Evolutionary conservation across 2,329 filamentous ascomycete genomes (phyloP).

Genomic region (Delphinella strobiligena): DNA sequence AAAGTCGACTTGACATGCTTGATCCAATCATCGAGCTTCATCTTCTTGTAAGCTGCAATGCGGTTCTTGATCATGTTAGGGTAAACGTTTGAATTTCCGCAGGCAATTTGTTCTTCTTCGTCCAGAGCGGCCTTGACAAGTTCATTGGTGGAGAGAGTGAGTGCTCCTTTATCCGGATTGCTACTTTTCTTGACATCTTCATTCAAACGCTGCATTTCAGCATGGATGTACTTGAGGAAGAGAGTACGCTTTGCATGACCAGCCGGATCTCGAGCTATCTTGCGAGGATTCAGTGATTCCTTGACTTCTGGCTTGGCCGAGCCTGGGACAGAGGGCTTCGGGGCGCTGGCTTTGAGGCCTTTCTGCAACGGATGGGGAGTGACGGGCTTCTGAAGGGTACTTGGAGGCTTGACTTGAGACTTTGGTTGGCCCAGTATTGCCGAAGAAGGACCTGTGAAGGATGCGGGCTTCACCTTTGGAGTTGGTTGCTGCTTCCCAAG

Average conservation of each 20-base stretch:
- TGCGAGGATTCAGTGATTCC: conserved; percentile 50
- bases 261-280: conserved; percentile 41
- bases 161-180: conserved; percentile 38
- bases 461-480: no score
- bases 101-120: conserved; percentile 65
- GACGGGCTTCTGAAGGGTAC: conserved; percentile 9
- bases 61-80: conserved; percentile 72
- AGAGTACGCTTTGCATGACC: conserved; percentile 21
- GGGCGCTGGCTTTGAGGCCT: not conserved
- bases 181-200: conserved; percentile 43
- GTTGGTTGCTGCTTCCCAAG: no score
- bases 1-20: conserved; percentile 20
- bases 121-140: conserved; percentile 59
- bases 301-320: conserved; percentile 3
- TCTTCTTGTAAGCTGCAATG: conserved; percentile 63
- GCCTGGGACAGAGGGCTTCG: not conserved
- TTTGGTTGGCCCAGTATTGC: conserved; percentile 17
- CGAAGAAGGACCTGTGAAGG: no score
- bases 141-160: conserved; percentile 51
- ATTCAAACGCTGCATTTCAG: conserved; percentile 56
- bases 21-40: conserved; percentile 61
- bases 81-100: conserved; percentile 59
- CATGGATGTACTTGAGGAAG: conserved; percentile 49
- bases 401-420: conserved; percentile 7
- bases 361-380: conserved; percentile 8